These are phyloP conservation scores for Aspergillus candidus DNA, from an alignment of 2,329 filamentous ascomycete genomes.

Conservation along the genomic window DNA sequence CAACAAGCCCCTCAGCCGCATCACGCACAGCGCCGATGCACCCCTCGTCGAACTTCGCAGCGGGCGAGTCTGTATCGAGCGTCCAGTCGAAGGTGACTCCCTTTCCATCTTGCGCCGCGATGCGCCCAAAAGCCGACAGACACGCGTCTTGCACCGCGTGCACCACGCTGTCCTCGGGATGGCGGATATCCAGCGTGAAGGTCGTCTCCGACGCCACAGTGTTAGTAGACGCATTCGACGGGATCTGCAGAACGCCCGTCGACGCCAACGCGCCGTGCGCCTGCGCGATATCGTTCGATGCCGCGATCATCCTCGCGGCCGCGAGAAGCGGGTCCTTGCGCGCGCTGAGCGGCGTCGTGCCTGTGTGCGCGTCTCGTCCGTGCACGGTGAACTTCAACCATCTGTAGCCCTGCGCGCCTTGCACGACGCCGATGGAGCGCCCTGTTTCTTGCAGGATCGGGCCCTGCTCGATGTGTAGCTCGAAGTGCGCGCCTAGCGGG, in stretches of 20 bases:
- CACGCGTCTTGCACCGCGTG: constrained; percentile 50
- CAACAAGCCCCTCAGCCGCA: constrained; percentile 50
- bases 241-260: constrained; percentile 59
- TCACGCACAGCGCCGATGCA: constrained; percentile 57
- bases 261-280: constrained; percentile 54
- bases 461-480: constrained; percentile 76
- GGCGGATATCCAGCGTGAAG: constrained; percentile 62
- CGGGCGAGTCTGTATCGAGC: constrained; percentile 52
- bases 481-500: constrained; percentile 68
- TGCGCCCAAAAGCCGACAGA: constrained; percentile 48
- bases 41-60: constrained; percentile 55
- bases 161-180: constrained; percentile 50
- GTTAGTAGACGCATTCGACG: constrained; percentile 57
- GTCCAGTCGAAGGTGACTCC: constrained; percentile 48
- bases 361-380: constrained; percentile 64
- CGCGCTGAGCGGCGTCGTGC: constrained; percentile 59
- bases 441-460: constrained; percentile 59
- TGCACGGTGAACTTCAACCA: constrained; percentile 60
- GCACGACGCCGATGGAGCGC: constrained; percentile 59
- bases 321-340: constrained; percentile 60
- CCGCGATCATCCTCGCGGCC: constrained; percentile 58
- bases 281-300: constrained; percentile 56
- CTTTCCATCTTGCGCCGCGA: constrained; percentile 51
- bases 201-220: constrained; percentile 59
- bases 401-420: constrained; percentile 62